Base-by-base conservation (phyloP, 208 protist genomes). In the Novymonas esmeraldas region DNA sequence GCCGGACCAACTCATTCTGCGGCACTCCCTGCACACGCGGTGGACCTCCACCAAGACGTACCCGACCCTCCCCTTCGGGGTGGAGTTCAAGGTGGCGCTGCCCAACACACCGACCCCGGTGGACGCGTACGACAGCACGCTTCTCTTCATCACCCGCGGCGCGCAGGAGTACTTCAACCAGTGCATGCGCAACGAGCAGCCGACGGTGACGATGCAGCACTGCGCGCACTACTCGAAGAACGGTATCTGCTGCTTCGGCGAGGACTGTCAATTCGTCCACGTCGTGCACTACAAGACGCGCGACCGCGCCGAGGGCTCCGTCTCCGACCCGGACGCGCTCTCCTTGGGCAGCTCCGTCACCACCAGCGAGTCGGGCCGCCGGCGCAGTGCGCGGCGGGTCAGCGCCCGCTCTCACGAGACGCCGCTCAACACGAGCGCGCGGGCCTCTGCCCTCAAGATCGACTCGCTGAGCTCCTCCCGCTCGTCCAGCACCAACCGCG, bases 191-290 rank as follows among this genome's bases (percentile, higher is more conserved):
- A 76, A 81, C 57, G 78, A 87, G 59, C 79, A 76, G 33, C 64
- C 81, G 14, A 65, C 69, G 6, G 73, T 92, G 2, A 89, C 76
- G 20, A 86, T 92, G 80, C 86, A 92, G 68, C 86, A 92, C 80
- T 93, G 84, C 51, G 81, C 83, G 4, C 84, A 93, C 63, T 93
- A 81, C 70, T 84, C 82, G 5, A 88, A 87, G 50, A 92, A 92
- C 61, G 85, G 85, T n/a, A 82, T 88, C 28, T 92, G 85, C 64
- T 92, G 85, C 62, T 92, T 92, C 64, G 85, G 85, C n/a, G 72
- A 81, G 49, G 79, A 84, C 59, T 92, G 85, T 59, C 79, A 87
- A 56, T 92, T 92, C 57, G 82, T 92, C 26, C 85, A 92, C 50
- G 85, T 89, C 1, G 62, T 86, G 38, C 81, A 88, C 59, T 84